A percentile compares a stretch with the other conserved stretches of the same genome.
phyloP scores from a whole-genome alignment of 1,284 basidiomycete genomes.

The Fomitiporia mediterranea region DNA sequence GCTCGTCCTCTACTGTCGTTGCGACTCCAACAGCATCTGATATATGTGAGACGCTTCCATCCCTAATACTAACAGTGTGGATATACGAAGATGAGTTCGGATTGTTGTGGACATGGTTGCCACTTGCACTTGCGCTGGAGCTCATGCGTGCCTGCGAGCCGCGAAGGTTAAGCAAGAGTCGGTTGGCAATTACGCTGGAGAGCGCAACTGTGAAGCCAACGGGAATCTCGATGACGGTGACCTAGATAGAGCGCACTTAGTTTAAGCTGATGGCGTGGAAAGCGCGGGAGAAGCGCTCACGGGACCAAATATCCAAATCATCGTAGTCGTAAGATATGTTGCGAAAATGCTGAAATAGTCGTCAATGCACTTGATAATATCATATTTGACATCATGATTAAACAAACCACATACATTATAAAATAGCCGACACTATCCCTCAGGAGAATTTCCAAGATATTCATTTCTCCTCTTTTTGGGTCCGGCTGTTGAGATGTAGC shows the following conservation, averaged over 20 bases:
- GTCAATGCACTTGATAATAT: background rate
- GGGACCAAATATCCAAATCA: slow-evolving; percentile 45
- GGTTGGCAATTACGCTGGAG: slow-evolving; percentile 51
- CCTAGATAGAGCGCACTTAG: slow-evolving; percentile 26
- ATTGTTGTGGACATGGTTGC: slow-evolving; percentile 1
- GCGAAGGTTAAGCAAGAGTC: slow-evolving; percentile 52
- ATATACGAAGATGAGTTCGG: background rate
- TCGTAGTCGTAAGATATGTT: slow-evolving; percentile 47
- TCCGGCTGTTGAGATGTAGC: background rate
- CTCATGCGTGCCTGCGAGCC: slow-evolving; percentile 19
- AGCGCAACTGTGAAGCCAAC: slow-evolving; percentile 53
- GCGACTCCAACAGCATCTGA: background rate
- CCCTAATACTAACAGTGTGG: background rate
- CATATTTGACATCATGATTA: background rate
- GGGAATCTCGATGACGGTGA: slow-evolving; percentile 44
- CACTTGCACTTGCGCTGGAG: background rate
- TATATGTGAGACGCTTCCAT: background rate
- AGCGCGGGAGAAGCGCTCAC: slow-evolving; percentile 31
- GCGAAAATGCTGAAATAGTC: slow-evolving; percentile 42
- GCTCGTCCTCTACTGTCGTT: background rate
- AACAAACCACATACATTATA: slow-evolving; percentile 38
- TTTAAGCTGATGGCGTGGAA: background rate
- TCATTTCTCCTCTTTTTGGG: background rate
- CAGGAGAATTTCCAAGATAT: slow-evolving; percentile 43
- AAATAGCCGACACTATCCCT: slow-evolving; percentile 55